Conservation (phyloP, 352 stramenopile species). For the Pythium oligandrum region DNA sequence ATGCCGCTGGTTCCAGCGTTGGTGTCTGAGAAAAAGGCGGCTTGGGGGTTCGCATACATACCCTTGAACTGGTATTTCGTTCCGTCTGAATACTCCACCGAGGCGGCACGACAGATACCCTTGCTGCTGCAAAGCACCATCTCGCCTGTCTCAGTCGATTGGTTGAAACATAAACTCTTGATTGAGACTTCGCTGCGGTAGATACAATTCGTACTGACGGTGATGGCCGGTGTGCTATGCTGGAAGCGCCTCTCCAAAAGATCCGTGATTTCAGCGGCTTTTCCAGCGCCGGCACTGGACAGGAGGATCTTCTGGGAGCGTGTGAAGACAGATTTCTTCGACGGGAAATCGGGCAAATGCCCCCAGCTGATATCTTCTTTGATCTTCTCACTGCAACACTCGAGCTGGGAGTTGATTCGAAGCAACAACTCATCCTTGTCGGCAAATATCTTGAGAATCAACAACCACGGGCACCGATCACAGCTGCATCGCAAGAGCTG, state of each 20-base stretch:
- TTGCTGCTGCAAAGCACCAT: conserved; percentile 75
- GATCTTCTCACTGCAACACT: conserved; percentile 74
- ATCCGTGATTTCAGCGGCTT: conserved; percentile 43
- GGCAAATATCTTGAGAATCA: conserved; percentile 65
- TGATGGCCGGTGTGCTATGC: conserved; percentile 27
- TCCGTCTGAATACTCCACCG: conserved; percentile 62
- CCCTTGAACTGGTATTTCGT: conserved; percentile 80
- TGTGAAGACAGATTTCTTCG: conserved; percentile 53
- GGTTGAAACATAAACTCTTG: conserved; percentile 83
- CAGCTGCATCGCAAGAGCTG: conserved; percentile 68
- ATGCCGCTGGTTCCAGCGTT: background rate
- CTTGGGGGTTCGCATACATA: conserved; percentile 59
- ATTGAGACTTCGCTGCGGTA: conserved; percentile 81
- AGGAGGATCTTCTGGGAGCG: conserved; percentile 65
- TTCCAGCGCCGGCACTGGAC: conserved; percentile 30
- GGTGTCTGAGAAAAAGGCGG: conserved; percentile 26
- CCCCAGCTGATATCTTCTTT: conserved; percentile 71
- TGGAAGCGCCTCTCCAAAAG: conserved; percentile 54
- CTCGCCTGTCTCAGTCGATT: conserved; percentile 42
- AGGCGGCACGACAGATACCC: conserved; percentile 60
- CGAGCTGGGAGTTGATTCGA: conserved; percentile 58
- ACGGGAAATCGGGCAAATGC: conserved; percentile 54
- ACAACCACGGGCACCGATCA: conserved; percentile 63
- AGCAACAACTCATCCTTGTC: conserved; percentile 73
- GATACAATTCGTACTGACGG: conserved; percentile 46